Conservation (phyloP, 2,329 filamentous ascomycete genomes). For the Diaporthe sp. region DNA sequence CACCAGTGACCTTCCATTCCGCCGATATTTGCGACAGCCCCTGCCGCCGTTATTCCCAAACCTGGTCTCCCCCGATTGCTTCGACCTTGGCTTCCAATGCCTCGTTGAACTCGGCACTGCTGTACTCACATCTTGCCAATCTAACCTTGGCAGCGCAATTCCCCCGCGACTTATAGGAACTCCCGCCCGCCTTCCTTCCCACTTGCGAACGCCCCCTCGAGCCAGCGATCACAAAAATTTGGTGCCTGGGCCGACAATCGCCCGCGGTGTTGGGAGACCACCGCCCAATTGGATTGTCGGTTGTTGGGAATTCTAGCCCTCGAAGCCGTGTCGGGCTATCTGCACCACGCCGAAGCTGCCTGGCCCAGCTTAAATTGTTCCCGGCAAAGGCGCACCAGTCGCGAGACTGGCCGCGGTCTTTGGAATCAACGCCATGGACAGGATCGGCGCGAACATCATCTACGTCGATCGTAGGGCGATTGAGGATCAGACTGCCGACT, state of each 20-base stretch:
- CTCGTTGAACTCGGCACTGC: slow-evolving; percentile 27
- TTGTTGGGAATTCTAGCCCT: slow-evolving; percentile 34
- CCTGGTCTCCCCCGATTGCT: slow-evolving; percentile 27
- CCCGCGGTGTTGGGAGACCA: slow-evolving; percentile 38
- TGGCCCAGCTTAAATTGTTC: slow-evolving; percentile 44
- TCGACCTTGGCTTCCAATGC: slow-evolving; percentile 29
- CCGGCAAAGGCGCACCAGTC: slow-evolving; percentile 70
- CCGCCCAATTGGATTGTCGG: slow-evolving; percentile 39
- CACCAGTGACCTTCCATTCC: slow-evolving; percentile 32
- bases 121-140: slow-evolving; percentile 15
- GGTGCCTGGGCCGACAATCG: slow-evolving; percentile 40
- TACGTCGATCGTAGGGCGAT: slow-evolving; percentile 69
- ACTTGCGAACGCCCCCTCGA: slow-evolving; percentile 15
- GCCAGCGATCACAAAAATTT: slow-evolving; percentile 31
- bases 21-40: slow-evolving; percentile 34
- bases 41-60: slow-evolving; percentile 11
- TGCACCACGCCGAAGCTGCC: slow-evolving; percentile 30
- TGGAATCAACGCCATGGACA: slow-evolving; percentile 67
- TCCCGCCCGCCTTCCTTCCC: slow-evolving; percentile 16
- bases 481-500: slow-evolving; percentile 53
- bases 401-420: slow-evolving; percentile 69
- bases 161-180: slow-evolving; percentile 26
- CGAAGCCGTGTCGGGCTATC: slow-evolving; percentile 40
- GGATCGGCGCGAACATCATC: slow-evolving; percentile 68
- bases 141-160: slow-evolving; percentile 18